Conservation (phyloP, 2,329 filamentous ascomycete genomes). For the Xylaria multiplex region DNA sequence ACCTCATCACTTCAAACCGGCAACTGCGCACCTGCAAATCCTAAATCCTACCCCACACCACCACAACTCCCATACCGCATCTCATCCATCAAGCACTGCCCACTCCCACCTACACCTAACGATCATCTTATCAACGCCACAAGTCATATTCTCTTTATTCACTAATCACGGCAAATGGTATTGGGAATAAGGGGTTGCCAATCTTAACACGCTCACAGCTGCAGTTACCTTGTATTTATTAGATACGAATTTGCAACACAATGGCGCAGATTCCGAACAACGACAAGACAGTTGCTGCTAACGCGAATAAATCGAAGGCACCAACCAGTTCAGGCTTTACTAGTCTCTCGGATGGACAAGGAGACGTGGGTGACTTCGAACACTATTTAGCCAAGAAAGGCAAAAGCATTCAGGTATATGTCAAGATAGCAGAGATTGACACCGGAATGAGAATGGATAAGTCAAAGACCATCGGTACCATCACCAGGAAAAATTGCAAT, state of each 20-base stretch:
- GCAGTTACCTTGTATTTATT: not conserved
- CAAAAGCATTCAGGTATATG: constrained; percentile 35
- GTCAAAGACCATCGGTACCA: constrained; percentile 41
- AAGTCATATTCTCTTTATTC: too few relatives aligned
- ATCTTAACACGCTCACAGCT: not conserved
- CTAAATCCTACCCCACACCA: too few relatives aligned
- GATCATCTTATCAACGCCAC: too few relatives aligned
- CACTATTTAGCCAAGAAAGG: constrained; percentile 28
- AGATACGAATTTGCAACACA: too few relatives aligned
- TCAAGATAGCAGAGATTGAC: constrained; percentile 31
- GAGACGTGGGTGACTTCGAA: not conserved
- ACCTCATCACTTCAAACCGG: too few relatives aligned
- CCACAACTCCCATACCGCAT: too few relatives aligned
- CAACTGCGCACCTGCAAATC: too few relatives aligned
- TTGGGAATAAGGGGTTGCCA: too few relatives aligned
- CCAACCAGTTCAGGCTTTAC: not conserved
- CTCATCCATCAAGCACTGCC: too few relatives aligned
- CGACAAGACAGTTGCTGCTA: not conserved
- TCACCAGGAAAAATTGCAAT: constrained; percentile 31
- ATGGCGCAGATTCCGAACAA: too few relatives aligned
- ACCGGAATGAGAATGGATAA: constrained; percentile 36
- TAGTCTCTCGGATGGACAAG: not conserved
- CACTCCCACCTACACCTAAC: too few relatives aligned
- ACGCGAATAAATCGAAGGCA: not conserved
- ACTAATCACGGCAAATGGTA: too few relatives aligned